phyloP scores from a whole-genome alignment of 768 basidiomycete genomes.

The Rhodotorula kratochvilovae region DNA sequence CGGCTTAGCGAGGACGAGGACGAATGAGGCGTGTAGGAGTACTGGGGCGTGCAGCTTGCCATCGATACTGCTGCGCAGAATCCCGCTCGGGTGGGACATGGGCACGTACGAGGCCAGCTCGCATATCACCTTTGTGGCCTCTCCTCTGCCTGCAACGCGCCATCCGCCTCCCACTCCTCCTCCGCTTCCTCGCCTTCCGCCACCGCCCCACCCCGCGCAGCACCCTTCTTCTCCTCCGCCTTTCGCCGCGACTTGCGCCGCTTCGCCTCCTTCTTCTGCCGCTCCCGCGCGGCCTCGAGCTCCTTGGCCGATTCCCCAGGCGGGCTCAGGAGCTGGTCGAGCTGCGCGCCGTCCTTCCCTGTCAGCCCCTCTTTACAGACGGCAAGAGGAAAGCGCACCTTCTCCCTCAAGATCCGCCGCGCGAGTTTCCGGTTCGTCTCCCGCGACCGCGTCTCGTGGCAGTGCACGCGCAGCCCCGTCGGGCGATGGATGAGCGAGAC shows the following conservation, averaged over 20 bases:
- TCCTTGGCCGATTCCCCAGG: constrained; percentile 17
- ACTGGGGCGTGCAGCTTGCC: too few species aligned
- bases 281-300: constrained; percentile 9
- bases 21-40: too few species aligned
- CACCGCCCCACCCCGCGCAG: too few species aligned
- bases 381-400: not conserved
- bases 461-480: constrained; percentile 19
- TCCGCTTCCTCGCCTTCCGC: not conserved
- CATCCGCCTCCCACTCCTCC: not conserved
- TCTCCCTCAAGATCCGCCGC: constrained; percentile 19
- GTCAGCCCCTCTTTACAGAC: too few species aligned
- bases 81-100: too few species aligned
- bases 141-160: too few species aligned
- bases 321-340: constrained; percentile 10
- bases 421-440: constrained; percentile 25
- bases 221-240: not conserved
- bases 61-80: too few species aligned
- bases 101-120: too few species aligned
- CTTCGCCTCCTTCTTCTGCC: constrained; percentile 30
- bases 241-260: constrained; percentile 14
- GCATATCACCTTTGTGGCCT: too few species aligned
- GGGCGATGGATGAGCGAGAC: constrained; percentile 23
- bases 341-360: not conserved
- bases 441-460: constrained; percentile 28
- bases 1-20: not conserved